Percentiles rank a stretch among this genome's conserved stretches.
Conservation (phyloP, 2,329 filamentous ascomycete species). For the Verticillium longisporum region DNA sequence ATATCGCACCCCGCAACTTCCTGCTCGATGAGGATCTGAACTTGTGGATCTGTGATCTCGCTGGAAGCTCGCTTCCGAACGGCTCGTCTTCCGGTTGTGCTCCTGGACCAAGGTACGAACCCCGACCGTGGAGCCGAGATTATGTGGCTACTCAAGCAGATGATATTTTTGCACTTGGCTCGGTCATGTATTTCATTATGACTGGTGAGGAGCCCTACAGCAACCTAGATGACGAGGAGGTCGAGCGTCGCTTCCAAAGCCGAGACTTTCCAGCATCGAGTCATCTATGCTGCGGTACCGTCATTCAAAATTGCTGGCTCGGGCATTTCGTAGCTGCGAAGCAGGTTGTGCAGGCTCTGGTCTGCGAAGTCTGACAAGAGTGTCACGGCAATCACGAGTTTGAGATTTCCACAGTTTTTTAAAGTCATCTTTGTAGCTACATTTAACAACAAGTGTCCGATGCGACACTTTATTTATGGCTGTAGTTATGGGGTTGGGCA, state of each 20-base stretch:
- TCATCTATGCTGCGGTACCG: too few species aligned
- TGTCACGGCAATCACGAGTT: too few species aligned
- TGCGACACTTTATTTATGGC: too few species aligned
- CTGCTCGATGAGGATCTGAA: constrained; percentile 19
- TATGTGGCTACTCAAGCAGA: constrained; percentile 8
- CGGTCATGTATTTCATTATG: constrained; percentile 26
- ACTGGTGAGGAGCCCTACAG: constrained; percentile 20
- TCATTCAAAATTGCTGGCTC: too few species aligned
- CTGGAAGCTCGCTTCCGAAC: constrained; percentile 20
- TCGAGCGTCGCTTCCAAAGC: constrained; percentile 15
- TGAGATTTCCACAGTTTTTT: too few species aligned
- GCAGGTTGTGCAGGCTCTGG: too few species aligned
- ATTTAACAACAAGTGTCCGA: too few species aligned
- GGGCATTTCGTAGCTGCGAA: too few species aligned
- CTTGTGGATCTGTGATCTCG: constrained; percentile 20
- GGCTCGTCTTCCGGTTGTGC: constrained; percentile 15
- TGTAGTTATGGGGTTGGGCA: too few species aligned
- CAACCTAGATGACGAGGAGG: constrained; percentile 19
- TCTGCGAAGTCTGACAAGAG: too few species aligned
- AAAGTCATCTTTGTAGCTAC: too few species aligned
- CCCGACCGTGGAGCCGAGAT: background rate
- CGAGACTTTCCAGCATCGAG: too few species aligned
- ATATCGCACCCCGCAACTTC: constrained; percentile 29
- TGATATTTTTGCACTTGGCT: constrained; percentile 26
- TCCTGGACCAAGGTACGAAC: constrained; percentile 15